phyloP scores from a whole-genome alignment of 768 basidiomycete genomes.

The Tubosaeta sp. region DNA sequence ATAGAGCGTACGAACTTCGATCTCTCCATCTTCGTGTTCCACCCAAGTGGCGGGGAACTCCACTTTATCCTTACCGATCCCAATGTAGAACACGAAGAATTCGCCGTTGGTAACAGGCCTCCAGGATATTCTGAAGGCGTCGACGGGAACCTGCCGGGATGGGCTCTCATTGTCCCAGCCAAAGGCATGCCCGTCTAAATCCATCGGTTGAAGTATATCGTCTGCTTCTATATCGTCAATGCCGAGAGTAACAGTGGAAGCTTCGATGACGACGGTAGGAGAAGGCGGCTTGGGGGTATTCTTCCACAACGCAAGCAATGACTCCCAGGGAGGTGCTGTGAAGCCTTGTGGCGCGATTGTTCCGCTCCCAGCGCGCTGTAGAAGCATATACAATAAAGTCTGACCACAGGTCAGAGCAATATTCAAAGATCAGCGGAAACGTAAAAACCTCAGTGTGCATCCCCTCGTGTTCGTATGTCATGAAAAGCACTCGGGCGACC shows the following conservation, averaged over 20 bases:
- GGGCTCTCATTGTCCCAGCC: constrained; percentile 97
- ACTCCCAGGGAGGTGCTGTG: constrained; percentile 64
- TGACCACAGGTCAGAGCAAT: constrained; percentile 18
- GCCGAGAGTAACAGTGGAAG: constrained; percentile 60
- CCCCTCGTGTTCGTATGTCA: constrained; percentile 90
- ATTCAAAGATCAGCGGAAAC: neutral
- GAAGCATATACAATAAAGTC: constrained; percentile 92
- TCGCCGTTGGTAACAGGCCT: constrained; percentile 87
- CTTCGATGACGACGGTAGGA: constrained; percentile 52
- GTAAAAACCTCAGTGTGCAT: constrained; percentile 69
- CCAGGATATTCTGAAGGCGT: constrained; percentile 73
- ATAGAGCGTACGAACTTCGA: constrained; percentile 78
- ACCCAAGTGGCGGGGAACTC: constrained; percentile 27
- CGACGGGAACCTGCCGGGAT: constrained; percentile 52
- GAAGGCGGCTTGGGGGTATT: constrained; percentile 39
- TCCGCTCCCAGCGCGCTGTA: constrained; percentile 74
- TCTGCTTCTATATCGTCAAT: constrained; percentile 79
- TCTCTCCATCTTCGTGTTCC: constrained; percentile 8
- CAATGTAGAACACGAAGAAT: constrained; percentile 63
- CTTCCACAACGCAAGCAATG: constrained; percentile 46
- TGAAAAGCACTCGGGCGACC: constrained; percentile 77
- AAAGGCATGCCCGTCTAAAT: constrained; percentile 60
- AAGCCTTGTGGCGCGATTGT: constrained; percentile 79
- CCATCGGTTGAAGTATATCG: constrained; percentile 42
- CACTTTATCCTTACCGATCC: constrained; percentile 41